These are phyloP conservation scores for Yamadazyma atmosphaerica DNA, from an alignment of 1,139 yeast species.

Conservation along the genomic window DNA sequence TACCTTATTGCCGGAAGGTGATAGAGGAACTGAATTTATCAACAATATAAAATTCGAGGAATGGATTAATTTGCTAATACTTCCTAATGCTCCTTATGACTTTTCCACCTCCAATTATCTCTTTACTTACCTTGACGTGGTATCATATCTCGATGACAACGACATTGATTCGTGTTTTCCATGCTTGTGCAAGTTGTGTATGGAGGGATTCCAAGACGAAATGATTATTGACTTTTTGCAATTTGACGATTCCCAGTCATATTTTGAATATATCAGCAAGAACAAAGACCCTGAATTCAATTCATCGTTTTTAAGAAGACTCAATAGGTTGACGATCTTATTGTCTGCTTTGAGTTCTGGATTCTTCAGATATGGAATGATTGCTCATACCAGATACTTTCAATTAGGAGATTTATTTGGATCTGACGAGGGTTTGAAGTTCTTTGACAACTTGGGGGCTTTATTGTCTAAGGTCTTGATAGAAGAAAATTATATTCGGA, in stretches of 20 bases:
- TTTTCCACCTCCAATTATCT: constrained; percentile 56
- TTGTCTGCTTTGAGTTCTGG: constrained; percentile 48
- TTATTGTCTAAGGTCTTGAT: constrained; percentile 50
- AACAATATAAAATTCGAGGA: constrained; percentile 40
- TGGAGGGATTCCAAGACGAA: constrained; percentile 15
- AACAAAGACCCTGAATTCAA: constrained; percentile 26
- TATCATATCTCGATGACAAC: constrained; percentile 58
- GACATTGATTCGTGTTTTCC: constrained; percentile 52
- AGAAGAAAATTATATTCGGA: constrained; percentile 58
- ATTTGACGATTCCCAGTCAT: constrained; percentile 21
- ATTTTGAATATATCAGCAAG: constrained; percentile 28
- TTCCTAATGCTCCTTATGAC: constrained; percentile 61
- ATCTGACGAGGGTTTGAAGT: constrained; percentile 24
- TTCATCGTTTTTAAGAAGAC: constrained; percentile 29
- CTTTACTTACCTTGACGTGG: constrained; percentile 52
- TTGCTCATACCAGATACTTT: constrained; percentile 49
- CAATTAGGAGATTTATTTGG: constrained; percentile 50
- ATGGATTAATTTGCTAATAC: constrained; percentile 44
- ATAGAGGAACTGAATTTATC: constrained; percentile 49
- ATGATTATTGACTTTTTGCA: constrained; percentile 20
- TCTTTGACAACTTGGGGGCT: constrained; percentile 35
- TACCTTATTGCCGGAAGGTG: constrained; percentile 48
- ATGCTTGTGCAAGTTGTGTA: constrained; percentile 17
- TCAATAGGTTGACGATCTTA: constrained; percentile 38
- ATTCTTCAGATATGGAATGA: constrained; percentile 50